Conservation (phyloP, 345 rosid species). For the Conringia planisiliqua region DNA sequence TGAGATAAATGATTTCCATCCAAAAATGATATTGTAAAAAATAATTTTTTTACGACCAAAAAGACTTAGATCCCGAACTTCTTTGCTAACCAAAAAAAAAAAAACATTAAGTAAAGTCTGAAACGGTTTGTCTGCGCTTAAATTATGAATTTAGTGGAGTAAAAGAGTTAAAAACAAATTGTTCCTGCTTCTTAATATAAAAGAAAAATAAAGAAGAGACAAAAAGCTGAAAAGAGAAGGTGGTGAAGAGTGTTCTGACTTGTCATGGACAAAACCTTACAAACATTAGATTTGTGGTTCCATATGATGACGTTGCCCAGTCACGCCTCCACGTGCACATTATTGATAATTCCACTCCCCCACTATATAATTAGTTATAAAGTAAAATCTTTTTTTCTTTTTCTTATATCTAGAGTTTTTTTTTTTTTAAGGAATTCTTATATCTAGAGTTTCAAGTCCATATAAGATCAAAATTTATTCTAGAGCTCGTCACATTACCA, state of each 20-base stretch:
- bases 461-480: background rate
- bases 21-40: no score
- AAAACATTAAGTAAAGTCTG: background rate
- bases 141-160: background rate
- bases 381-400: background rate
- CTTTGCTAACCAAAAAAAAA: no score
- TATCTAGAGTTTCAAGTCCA: background rate
- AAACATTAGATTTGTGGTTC: slow-evolving; percentile 23
- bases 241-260: slow-evolving; percentile 23
- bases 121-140: background rate
- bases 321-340: slow-evolving; percentile 41
- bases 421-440: no score
- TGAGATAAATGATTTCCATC: no score
- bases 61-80: no score
- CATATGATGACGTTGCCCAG: slow-evolving; percentile 31
- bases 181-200: background rate
- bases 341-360: slow-evolving; percentile 20
- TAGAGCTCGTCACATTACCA: background rate
- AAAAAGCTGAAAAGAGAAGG: slow-evolving; percentile 33
- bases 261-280: slow-evolving; percentile 29
- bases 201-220: slow-evolving; percentile 12
- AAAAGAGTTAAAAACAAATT: background rate
- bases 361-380: background rate
- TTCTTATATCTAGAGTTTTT: no score
- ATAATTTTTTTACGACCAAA: no score